Conservation (phyloP, 192 early-diverging fungal species). For the Dissophora globulifera region DNA sequence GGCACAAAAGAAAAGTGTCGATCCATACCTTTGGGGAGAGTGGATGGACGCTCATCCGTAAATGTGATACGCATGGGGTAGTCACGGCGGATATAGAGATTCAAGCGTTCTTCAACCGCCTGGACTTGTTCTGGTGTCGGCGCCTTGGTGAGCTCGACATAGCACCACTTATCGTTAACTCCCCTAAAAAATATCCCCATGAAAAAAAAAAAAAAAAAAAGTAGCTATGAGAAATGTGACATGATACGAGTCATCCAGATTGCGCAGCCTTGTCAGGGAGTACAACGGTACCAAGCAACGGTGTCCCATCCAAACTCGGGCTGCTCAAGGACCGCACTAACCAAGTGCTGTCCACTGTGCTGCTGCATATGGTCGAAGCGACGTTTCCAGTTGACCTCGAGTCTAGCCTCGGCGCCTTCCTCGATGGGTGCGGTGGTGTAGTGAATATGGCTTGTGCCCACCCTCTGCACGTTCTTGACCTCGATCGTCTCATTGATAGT, state of each 20-base stretch:
- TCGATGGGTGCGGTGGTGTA: conserved; percentile 59
- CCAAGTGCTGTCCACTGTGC: conserved; percentile 80
- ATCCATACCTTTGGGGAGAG: conserved; percentile 63
- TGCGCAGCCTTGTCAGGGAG: too few relatives aligned
- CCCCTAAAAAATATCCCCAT: too few relatives aligned
- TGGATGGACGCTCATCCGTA: conserved; percentile 58
- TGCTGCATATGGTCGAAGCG: conserved; percentile 82
- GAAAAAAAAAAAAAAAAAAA: conserved; percentile 3
- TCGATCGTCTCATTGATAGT: conserved; percentile 57
- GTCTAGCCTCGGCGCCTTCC: conserved; percentile 57
- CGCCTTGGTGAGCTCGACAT: conserved; percentile 68
- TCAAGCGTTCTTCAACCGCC: conserved; percentile 63
- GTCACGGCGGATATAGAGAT: conserved; percentile 63
- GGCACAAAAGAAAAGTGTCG: too few relatives aligned
- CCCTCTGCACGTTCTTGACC: conserved; percentile 67
- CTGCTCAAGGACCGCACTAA: conserved; percentile 73
- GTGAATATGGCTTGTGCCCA: conserved; percentile 71
- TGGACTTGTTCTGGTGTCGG: conserved; percentile 57
- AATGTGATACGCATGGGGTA: conserved; percentile 62
- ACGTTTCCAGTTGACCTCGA: conserved; percentile 72
- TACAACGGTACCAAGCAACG: conserved; percentile 75
- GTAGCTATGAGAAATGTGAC: background rate
- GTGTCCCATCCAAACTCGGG: conserved; percentile 69
- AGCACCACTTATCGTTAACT: conserved; percentile 63
- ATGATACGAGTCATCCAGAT: too few relatives aligned